phyloP scores from a whole-genome alignment of 2,329 filamentous ascomycete species.

The Ilyonectria mors-panacis region DNA sequence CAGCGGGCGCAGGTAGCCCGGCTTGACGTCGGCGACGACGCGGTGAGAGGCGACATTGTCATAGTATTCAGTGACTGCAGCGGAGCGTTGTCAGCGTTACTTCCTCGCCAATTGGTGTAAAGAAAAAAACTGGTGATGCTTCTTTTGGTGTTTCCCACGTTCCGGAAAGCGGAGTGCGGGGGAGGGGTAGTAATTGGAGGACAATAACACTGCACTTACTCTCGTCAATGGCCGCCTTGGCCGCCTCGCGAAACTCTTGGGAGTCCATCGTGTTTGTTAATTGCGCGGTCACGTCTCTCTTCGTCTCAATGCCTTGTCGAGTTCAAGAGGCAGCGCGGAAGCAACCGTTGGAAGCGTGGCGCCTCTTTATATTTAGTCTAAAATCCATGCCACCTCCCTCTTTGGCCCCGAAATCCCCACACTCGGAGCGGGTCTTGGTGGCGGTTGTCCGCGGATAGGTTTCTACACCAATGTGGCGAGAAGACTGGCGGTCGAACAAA shows the following conservation, averaged over 20 bases:
- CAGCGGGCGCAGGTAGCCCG: constrained; percentile 87
- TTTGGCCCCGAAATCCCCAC: background rate
- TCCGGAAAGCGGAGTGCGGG: constrained; percentile 15
- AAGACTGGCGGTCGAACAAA: no score
- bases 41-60: constrained; percentile 78
- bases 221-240: constrained; percentile 84
- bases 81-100: constrained; percentile 11
- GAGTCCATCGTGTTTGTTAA: constrained; percentile 75
- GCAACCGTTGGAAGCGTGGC: constrained; percentile 1
- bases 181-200: constrained; percentile 14
- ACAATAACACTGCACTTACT: constrained; percentile 67
- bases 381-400: background rate
- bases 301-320: background rate
- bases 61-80: constrained; percentile 86
- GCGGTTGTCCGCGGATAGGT: background rate
- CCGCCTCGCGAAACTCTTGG: constrained; percentile 82
- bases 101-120: background rate
- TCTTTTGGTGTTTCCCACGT: background rate
- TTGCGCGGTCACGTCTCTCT: background rate
- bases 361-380: constrained; percentile 4
- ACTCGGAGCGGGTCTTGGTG: constrained; percentile 1
- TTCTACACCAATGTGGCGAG: background rate
- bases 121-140: constrained; percentile 16
- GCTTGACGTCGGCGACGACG: constrained; percentile 83
- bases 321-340: background rate